Evolutionary conservation across 768 basidiomycete genomes (phyloP), one percentile per base, ranked within the genome.

Genomic region (Serendipita vermifera): DNA sequence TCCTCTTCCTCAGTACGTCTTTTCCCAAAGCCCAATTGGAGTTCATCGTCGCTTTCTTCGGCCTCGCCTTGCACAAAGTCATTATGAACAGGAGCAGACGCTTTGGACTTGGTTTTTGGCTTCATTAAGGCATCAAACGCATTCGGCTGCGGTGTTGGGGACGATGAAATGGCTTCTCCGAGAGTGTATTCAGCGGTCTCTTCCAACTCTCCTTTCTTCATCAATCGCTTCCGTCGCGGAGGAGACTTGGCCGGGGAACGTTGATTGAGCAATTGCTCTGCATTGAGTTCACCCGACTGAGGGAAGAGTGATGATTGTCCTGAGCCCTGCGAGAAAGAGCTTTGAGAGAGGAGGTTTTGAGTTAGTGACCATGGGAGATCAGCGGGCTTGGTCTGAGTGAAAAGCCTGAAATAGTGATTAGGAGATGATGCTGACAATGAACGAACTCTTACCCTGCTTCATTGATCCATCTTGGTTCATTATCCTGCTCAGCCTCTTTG

Each of bases 391-490:
- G 46, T 51, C 46, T 51, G 46, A 15, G 46, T 51, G 32, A 51
- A 51, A n/a, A 51, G 29, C 22, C 46, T 51, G 29, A n/a, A n/a
- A n/a, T n/a, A n/a, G n/a, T n/a, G n/a, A n/a, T n/a, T n/a, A n/a
- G n/a, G n/a, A n/a, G n/a, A n/a, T n/a, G n/a, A n/a, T n/a, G n/a
- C n/a, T n/a, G n/a, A n/a, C n/a, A n/a, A n/a, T n/a, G n/a, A n/a
- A n/a, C n/a, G n/a, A n/a, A n/a, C n/a, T n/a, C n/a, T n/a, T n/a
- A n/a, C n/a, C 46, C 46, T 51, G 39, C 27, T 51, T 51, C 46
- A 31, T 51, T 51, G 46, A 51, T 51, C 46, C 46, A 51, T 7
- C 46, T 22, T 7, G 46, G 46, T 51, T 51, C 46, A 20, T 51
- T 29, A n/a, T 51, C 46, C 46, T 22, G 14, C 41, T 15, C 22